Conservation (phyloP, 78 protist species). For the Monocercomonoides exilis region DNA sequence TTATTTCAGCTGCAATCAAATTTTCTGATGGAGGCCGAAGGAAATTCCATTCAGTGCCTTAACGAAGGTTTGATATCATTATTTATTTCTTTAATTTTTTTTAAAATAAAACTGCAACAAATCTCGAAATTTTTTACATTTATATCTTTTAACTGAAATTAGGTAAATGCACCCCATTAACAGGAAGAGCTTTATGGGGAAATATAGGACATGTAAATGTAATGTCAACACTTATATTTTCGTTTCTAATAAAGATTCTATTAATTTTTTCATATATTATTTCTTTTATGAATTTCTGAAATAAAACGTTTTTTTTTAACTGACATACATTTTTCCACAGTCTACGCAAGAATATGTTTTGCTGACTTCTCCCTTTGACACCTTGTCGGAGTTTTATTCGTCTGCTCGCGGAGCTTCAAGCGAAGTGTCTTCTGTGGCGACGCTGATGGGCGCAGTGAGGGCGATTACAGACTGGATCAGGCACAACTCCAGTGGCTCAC, state of each 20-base stretch:
- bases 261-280: too few relatives aligned
- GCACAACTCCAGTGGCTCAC: background rate
- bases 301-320: too few relatives aligned
- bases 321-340: background rate
- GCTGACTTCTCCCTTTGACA: background rate
- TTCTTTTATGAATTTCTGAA: too few relatives aligned
- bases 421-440: background rate
- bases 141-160: background rate
- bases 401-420: background rate
- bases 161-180: background rate
- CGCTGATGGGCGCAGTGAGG: background rate
- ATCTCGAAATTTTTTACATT: too few relatives aligned
- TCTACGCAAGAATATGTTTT: background rate
- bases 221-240: too few relatives aligned
- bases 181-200: background rate
- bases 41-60: background rate
- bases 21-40: background rate
- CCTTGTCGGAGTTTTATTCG: background rate
- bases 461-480: background rate
- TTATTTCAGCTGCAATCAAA: background rate
- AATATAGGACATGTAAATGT: background rate
- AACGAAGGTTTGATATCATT: background rate
- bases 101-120: too few relatives aligned
- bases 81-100: too few relatives aligned
- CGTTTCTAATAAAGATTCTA: too few relatives aligned